phyloP scores from a whole-genome alignment of 371 early-diverging fungal species.

The Blakeslea trispora region DNA sequence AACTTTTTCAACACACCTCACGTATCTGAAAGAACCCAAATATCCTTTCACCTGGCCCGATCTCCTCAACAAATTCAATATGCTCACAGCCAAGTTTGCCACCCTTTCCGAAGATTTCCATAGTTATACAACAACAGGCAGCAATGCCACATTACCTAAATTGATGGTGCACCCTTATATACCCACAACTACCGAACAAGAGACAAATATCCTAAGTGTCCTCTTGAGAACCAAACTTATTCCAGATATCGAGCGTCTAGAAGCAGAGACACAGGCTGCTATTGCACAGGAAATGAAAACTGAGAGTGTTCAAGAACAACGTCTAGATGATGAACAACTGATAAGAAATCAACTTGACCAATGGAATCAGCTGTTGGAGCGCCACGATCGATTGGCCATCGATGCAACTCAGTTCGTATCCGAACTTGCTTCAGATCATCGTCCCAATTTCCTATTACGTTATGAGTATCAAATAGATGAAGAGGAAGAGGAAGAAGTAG shows the following conservation, averaged over 20 bases:
- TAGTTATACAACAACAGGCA: slow-evolving; percentile 41
- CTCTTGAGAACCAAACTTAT: slow-evolving; percentile 65
- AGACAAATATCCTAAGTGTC: slow-evolving; percentile 60
- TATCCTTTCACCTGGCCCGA: slow-evolving; percentile 56
- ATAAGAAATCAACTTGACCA: slow-evolving; percentile 34
- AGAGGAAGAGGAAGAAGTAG: slow-evolving; percentile 24
- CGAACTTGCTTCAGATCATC: slow-evolving; percentile 35
- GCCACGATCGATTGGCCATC: slow-evolving; percentile 46
- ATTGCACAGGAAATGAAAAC: slow-evolving; percentile 41
- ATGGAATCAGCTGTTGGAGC: slow-evolving; percentile 36
- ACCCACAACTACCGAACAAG: slow-evolving; percentile 58
- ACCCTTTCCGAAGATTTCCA: slow-evolving; percentile 55
- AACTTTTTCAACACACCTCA: slow-evolving; percentile 51
- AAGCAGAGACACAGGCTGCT: slow-evolving; percentile 54
- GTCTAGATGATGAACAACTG: slow-evolving; percentile 38
- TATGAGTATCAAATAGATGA: slow-evolving; percentile 34
- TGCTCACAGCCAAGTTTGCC: slow-evolving; percentile 63
- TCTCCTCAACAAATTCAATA: slow-evolving; percentile 70
- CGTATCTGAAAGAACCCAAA: slow-evolving; percentile 49
- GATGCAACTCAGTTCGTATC: slow-evolving; percentile 35
- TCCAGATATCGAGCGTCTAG: slow-evolving; percentile 64
- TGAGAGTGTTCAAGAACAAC: slow-evolving; percentile 3
- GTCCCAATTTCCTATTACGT: slow-evolving; percentile 36
- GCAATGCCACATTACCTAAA: slow-evolving; percentile 49
- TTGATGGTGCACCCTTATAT: slow-evolving; percentile 63